Conservation (phyloP, 2,329 filamentous ascomycete genomes). For the Aureobasidium uvarum region DNA sequence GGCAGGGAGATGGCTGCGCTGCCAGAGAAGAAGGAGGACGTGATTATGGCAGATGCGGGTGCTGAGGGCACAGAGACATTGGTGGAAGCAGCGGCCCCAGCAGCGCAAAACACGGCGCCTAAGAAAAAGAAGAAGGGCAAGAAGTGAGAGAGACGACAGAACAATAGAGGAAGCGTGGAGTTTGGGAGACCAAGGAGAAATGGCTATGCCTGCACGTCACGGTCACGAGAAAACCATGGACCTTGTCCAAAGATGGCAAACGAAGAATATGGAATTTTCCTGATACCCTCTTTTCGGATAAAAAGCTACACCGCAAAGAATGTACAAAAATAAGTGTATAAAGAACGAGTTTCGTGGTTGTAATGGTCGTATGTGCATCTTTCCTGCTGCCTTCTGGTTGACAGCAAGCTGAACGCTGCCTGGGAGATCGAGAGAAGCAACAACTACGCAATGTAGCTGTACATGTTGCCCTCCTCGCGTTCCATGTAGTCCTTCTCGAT, state of each 20-base stretch:
- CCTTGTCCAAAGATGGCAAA: not conserved
- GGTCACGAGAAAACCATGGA: not conserved
- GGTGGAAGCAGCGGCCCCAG: not conserved
- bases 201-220: not conserved
- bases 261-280: not conserved
- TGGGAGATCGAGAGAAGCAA: not conserved
- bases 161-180: no score
- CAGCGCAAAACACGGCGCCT: not conserved
- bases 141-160: not conserved
- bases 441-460: conserved; percentile 47
- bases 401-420: not conserved
- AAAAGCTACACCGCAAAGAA: not conserved
- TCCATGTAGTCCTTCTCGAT: conserved; percentile 95
- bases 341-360: not conserved
- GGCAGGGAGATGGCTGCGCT: conserved; percentile 61
- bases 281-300: not conserved
- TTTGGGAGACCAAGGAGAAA: not conserved
- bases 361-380: not conserved
- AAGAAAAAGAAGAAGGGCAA: conserved; percentile 28
- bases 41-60: conserved; percentile 28
- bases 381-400: not conserved
- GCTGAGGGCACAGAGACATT: not conserved
- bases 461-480: conserved; percentile 63
- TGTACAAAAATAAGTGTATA: not conserved
- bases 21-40: conserved; percentile 43